Percentiles rank a stretch among this genome's conserved stretches.
phyloP scores from a whole-genome alignment of 2,329 filamentous ascomycete species.

The Drechslerella stenobrocha region DNA sequence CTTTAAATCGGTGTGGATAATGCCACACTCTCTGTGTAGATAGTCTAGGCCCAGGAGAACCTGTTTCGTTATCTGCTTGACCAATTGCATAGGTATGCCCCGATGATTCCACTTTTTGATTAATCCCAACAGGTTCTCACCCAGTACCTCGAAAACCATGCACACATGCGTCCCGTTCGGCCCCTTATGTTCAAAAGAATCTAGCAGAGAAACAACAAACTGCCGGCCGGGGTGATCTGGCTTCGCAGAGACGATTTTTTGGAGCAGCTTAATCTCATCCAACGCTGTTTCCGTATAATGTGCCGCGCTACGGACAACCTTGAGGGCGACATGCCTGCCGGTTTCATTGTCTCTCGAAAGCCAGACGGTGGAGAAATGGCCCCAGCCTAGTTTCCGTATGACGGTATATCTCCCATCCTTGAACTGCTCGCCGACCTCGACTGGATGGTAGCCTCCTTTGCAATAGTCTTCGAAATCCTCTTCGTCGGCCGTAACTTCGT shows the following conservation, averaged over 20 bases:
- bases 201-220: constrained; percentile 87
- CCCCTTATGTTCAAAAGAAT: constrained; percentile 96
- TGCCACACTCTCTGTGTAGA: constrained; percentile 94
- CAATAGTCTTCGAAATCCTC: constrained; percentile 99
- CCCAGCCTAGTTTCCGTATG: constrained; percentile 91
- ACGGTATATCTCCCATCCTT: constrained; percentile 94
- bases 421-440: constrained; percentile 91
- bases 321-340: constrained; percentile 92
- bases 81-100: constrained; percentile 89
- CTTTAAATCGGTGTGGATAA: constrained; percentile 97
- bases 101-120: constrained; percentile 85
- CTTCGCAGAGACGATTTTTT: constrained; percentile 94
- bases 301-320: constrained; percentile 94
- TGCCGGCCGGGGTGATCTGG: constrained; percentile 89
- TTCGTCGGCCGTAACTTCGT: constrained; percentile 93
- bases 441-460: constrained; percentile 97
- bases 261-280: constrained; percentile 97
- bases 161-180: constrained; percentile 96
- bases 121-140: constrained; percentile 77
- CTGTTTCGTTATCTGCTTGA: constrained; percentile 99
- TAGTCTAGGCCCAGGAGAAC: constrained; percentile 94
- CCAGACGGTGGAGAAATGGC: constrained; percentile 55
- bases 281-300: constrained; percentile 99
- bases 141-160: constrained; percentile 98
- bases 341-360: constrained; percentile 78